These are phyloP conservation scores for Astragalus glycyphyllos DNA, from an alignment of 306 rosid genomes.

Conservation along the genomic window DNA sequence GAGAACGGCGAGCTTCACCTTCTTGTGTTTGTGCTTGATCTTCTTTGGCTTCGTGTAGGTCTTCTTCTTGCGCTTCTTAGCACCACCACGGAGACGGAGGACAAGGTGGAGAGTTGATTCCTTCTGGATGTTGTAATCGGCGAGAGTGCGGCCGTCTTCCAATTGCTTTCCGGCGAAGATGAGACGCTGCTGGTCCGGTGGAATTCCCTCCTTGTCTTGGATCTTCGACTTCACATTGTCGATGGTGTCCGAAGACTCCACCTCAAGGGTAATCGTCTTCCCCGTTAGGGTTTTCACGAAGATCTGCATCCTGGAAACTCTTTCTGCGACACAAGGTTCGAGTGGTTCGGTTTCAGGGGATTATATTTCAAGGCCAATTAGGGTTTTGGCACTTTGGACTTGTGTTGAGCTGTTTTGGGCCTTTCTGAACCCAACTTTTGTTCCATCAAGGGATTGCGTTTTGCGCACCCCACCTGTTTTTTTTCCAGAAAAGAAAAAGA, in stretches of 20 bases:
- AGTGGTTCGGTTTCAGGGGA: not conserved
- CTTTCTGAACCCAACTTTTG: not conserved
- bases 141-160: slow-evolving; percentile 38
- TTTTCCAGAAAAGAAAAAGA: no score
- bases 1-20: slow-evolving; percentile 30
- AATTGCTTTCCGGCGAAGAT: slow-evolving; percentile 39
- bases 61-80: slow-evolving; percentile 39
- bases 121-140: slow-evolving; percentile 41
- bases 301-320: slow-evolving; percentile 31
- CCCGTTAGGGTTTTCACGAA: slow-evolving; percentile 42
- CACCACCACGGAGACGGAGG: slow-evolving; percentile 35
- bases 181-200: slow-evolving; percentile 34
- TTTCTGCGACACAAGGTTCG: not conserved
- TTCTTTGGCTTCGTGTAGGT: slow-evolving; percentile 35
- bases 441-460: not conserved
- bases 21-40: slow-evolving; percentile 36
- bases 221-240: slow-evolving; percentile 29
- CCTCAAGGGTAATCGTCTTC: slow-evolving; percentile 39
- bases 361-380: not conserved
- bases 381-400: slow-evolving; percentile 9
- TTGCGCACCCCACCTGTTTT: no score
- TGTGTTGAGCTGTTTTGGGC: not conserved
- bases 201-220: slow-evolving; percentile 37
- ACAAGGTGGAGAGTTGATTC: slow-evolving; percentile 33
- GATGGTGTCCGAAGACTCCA: slow-evolving; percentile 36